Evolutionary conservation across 257 asterid species (phyloP), one percentile per base, ranked within the genome.

Genomic region (Fraxinus pennsylvanica): DNA sequence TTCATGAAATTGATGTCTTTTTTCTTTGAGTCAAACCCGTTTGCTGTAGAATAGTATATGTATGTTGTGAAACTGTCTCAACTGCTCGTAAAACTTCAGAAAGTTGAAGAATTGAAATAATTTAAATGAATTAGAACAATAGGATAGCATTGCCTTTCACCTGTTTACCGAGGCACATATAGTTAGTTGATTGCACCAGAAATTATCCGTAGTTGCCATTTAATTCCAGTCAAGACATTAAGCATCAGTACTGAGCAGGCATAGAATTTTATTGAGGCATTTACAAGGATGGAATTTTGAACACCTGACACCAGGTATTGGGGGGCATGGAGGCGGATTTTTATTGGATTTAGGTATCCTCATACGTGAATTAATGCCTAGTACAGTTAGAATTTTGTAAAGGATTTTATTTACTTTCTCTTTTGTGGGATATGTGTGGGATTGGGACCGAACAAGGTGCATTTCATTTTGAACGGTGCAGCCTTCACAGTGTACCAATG

Each of bases 231-330:
- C 6, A 50, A 15, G 7, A 50, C 61, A 50, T 50, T 50, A n/a
- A 54, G 27, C 65, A n/a, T 54, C 27, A 6, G 2, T 54, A 21
- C 30, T 8, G 14, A 9, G 33, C 27, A 61, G 68, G 30, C 4
- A 61, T 81, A 41, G 33, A 68, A 68, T 47, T 71, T 52, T 15
- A 36, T 12, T 76, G 27, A 52, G 38, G 59, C 45, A 50, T 72
- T 54, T 67, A 25, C 29, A 13, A 1, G 9, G 59, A 67, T 47
- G 15, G 71, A 17, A 54, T 54, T 54, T 65, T 15, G 68, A 47
- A 50, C 41, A 3, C 39, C 29, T 33, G 32, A 61, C 1, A 6
- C 57, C 78, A 72, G 78, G 50, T 72, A 27, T 68, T 75, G 10
- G 3, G 13, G 52, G 59, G 65, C 6, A 6, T 36, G 65, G 9